These are phyloP conservation scores for Xylariaceae sp. DNA, from an alignment of 2,329 filamentous ascomycete species.

Conservation along the genomic window DNA sequence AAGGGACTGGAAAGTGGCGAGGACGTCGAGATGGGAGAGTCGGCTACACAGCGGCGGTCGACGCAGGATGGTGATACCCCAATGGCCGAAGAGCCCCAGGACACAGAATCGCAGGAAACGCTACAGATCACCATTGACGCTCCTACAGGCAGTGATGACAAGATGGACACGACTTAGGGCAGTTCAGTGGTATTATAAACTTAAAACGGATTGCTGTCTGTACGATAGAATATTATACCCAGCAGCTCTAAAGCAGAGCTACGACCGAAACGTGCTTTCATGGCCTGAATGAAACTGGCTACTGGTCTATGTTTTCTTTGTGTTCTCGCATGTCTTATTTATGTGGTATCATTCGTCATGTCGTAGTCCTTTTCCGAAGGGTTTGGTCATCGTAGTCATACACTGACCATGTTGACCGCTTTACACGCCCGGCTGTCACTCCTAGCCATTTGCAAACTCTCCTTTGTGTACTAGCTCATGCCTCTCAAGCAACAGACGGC, in stretches of 20 bases:
- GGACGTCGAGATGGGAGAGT: slow-evolving; percentile 45
- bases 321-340: slow-evolving; percentile 5
- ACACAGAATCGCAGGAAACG: slow-evolving; percentile 46
- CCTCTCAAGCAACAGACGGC: slow-evolving; percentile 29
- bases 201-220: slow-evolving; percentile 1
- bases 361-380: not conserved
- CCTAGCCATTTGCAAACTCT: no score
- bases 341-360: slow-evolving; percentile 25
- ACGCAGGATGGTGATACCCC: slow-evolving; percentile 40
- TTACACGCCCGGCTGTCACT: no score
- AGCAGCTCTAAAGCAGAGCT: slow-evolving; percentile 26
- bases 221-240: slow-evolving; percentile 35
- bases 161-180: slow-evolving; percentile 67
- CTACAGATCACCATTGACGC: slow-evolving; percentile 58
- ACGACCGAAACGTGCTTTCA: not conserved
- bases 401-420: no score
- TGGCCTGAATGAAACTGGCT: not conserved
- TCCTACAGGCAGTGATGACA: slow-evolving; percentile 55
- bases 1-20: slow-evolving; percentile 40
- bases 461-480: no score
- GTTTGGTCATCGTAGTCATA: not conserved
- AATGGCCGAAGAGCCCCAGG: slow-evolving; percentile 37
- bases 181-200: not conserved
- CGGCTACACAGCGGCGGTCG: slow-evolving; percentile 41
- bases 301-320: slow-evolving; percentile 2